Percentiles rank a stretch among this genome's conserved stretches.
Conservation (phyloP, 441 rosid genomes). For the Aleurites moluccanus region DNA sequence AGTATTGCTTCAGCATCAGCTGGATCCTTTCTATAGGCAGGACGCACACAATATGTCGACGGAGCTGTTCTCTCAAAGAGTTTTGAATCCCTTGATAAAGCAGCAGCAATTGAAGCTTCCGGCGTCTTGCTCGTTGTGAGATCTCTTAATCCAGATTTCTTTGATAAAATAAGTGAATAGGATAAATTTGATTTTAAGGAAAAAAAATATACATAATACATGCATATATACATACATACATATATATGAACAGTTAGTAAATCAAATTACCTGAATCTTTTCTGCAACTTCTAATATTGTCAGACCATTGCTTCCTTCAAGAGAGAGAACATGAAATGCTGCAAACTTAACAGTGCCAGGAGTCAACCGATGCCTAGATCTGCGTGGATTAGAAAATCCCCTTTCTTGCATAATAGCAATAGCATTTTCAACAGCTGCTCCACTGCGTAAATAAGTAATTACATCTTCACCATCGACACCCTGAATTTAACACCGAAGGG, state of each 20-base stretch:
- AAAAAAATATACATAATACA: no score
- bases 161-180: constrained; percentile 19
- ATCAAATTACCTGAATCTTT: constrained; percentile 66
- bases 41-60: constrained; percentile 83
- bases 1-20: constrained; percentile 66
- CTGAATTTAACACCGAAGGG: constrained; percentile 33
- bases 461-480: constrained; percentile 63
- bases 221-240: neutral
- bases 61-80: constrained; percentile 94
- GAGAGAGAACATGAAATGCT: constrained; percentile 80
- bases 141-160: constrained; percentile 90
- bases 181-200: constrained; percentile 5
- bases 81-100: constrained; percentile 82
- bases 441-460: constrained; percentile 67
- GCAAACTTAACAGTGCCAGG: constrained; percentile 96
- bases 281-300: constrained; percentile 83
- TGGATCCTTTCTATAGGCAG: constrained; percentile 72
- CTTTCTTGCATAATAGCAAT: constrained; percentile 84
- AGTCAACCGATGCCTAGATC: constrained; percentile 89
- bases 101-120: constrained; percentile 93
- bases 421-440: constrained; percentile 80
- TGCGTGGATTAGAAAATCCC: constrained; percentile 62
- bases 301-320: constrained; percentile 72
- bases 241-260: neutral
- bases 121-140: constrained; percentile 89